Evolutionary conservation across 441 rosid genomes (phyloP), one percentile per base, ranked within the genome.

Genomic region (Adansonia rubrostipa): DNA sequence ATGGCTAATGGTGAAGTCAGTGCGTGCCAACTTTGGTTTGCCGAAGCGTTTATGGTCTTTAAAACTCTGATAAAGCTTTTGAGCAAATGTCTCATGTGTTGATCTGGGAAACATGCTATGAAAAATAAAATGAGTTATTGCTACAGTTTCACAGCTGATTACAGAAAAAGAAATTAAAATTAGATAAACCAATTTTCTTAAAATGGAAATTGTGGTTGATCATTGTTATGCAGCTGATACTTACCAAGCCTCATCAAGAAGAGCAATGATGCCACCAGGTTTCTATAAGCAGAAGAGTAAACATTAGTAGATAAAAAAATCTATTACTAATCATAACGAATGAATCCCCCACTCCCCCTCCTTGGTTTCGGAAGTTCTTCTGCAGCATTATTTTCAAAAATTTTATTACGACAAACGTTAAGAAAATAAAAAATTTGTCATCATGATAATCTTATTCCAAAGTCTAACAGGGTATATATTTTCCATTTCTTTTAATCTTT

Each of bases 211-310:
- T 36, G 47, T 50, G 58, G 13, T 53, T 54, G 40, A 11, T 71
- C 65, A 71, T 40, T 14, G 22, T 40, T 28, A 28, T 70, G 68
- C 70, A 62, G 78, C 19, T 4, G 76, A 71, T 70, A 82, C 93
- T 79, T 91, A 93, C 99, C 99, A 97, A 50, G 99, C 99, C 85
- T 97, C 98, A 64, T 97, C 99, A 47, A 94, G 88, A 85, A 95
- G 98, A 81, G 99, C 97, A 84, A 97, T 87, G 83, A 97, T 92
- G 79, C 99, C 99, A 14, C 99, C 98, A 22, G 99, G 98, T 91
- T 94, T 97, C 98, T 97, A 96, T 79, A 87, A 87, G 80, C 74
- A 80, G 17, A 77, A 54, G 80, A 81, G 64, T 76, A 81, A 15
- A 73, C 44, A 75, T 86, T 69, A 86, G 85, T 73, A 65, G 48